Percentiles rank a stretch among this genome's conserved stretches.
Evolutionary conservation across 1,284 basidiomycete genomes (phyloP).

Genomic region (Ustilago crameri): DNA sequence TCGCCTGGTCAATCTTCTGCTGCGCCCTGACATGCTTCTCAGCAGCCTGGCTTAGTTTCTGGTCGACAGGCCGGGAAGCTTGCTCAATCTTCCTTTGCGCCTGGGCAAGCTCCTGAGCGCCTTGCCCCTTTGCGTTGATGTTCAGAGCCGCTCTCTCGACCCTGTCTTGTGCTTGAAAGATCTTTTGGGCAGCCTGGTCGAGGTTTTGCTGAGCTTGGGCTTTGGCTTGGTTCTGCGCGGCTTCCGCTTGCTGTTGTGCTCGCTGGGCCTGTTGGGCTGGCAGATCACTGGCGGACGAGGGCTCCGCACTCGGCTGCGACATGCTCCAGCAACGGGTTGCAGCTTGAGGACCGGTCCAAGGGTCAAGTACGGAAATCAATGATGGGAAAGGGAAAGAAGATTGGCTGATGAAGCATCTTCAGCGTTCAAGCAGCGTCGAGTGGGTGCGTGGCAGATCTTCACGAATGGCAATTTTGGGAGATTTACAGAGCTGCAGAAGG

Average conservation of each 20-base stretch:
- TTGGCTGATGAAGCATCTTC: constrained; percentile 11
- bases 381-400: constrained; percentile 1
- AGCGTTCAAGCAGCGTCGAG: constrained; percentile 16
- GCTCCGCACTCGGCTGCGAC: constrained; percentile 16
- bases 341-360: background rate
- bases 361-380: background rate
- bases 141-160: background rate
- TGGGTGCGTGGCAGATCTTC: background rate
- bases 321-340: constrained; percentile 1
- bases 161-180: background rate
- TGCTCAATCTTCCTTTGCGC: background rate
- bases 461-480: constrained; percentile 1
- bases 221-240: constrained; percentile 14
- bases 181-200: constrained; percentile 10
- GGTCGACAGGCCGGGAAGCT: no score
- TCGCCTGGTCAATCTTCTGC: no score
- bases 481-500: constrained; percentile 4
- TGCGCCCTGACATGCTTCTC: no score
- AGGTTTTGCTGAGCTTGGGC: constrained; percentile 19
- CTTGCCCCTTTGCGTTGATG: background rate
- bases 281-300: constrained; percentile 1
- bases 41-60: no score
- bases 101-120: background rate
- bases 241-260: constrained; percentile 10
- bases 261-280: background rate